A percentile compares a stretch with the other conserved stretches of the same genome.
Evolutionary conservation across 805 yeast species (phyloP).

Genomic region (Danielozyma ontarioensis): DNA sequence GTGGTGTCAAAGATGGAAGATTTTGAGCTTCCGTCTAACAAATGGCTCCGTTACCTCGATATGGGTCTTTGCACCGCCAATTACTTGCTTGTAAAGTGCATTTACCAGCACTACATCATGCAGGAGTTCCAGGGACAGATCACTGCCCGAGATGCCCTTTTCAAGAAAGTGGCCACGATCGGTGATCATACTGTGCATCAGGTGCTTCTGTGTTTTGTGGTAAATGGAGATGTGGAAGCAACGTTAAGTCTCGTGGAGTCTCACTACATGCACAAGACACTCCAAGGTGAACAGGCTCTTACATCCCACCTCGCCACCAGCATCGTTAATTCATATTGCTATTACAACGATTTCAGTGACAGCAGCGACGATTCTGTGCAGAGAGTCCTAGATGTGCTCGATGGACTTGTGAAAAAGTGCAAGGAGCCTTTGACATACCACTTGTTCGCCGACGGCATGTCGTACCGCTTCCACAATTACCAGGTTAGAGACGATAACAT

Average conservation of each 20-base stretch:
- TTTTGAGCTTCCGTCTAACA: not conserved
- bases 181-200: slow-evolving; percentile 18
- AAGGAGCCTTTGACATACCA: slow-evolving; percentile 12
- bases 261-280: slow-evolving; percentile 26
- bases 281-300: slow-evolving; percentile 28
- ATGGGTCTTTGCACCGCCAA: slow-evolving; percentile 19
- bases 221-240: slow-evolving; percentile 34
- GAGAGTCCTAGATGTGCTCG: slow-evolving; percentile 27
- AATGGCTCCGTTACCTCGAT: slow-evolving; percentile 21
- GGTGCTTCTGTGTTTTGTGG: slow-evolving; percentile 26
- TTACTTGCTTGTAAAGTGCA: slow-evolving; percentile 20
- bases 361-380: slow-evolving; percentile 21
- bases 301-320: slow-evolving; percentile 27
- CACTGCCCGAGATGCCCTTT: slow-evolving; percentile 20
- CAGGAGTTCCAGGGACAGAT: slow-evolving; percentile 15
- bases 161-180: slow-evolving; percentile 11
- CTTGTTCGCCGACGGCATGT: slow-evolving; percentile 27
- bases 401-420: slow-evolving; percentile 16
- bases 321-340: slow-evolving; percentile 33
- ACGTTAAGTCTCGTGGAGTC: slow-evolving; percentile 30
- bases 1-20: too few relatives aligned
- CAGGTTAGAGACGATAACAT: slow-evolving; percentile 20
- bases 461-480: slow-evolving; percentile 22
- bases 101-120: slow-evolving; percentile 28
- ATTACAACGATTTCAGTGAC: slow-evolving; percentile 7